Percentiles rank a stretch among this genome's conserved stretches.
These are phyloP conservation scores for Colletotrichum noveboracense DNA, from an alignment of 2,329 filamentous ascomycete species.

Conservation along the genomic window DNA sequence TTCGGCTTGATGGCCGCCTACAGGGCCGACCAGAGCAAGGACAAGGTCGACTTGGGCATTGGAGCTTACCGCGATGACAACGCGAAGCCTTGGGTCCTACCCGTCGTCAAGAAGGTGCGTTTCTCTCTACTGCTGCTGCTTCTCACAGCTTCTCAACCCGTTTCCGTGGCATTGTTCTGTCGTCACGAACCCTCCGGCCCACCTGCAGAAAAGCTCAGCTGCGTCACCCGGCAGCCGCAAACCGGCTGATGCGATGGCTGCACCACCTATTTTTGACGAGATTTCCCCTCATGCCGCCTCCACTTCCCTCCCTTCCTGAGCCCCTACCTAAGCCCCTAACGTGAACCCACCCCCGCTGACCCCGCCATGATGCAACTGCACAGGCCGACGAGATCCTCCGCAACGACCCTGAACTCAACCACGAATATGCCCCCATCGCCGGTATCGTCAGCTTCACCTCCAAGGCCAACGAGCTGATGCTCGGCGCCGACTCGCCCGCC, in stretches of 20 bases:
- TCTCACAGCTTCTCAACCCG: not conserved
- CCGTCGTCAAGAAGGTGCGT: constrained; percentile 92
- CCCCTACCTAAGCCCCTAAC: not conserved
- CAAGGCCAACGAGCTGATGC: constrained; percentile 89
- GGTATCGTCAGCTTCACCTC: constrained; percentile 85
- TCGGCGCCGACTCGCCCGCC: constrained; percentile 81
- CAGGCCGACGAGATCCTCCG: constrained; percentile 91
- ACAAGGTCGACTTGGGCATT: constrained; percentile 92
- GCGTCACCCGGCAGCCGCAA: constrained; percentile 6
- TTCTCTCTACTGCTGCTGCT: not conserved
- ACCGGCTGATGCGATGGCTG: not conserved
- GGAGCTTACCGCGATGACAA: constrained; percentile 95
- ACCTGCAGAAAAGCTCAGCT: not conserved
- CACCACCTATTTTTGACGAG: not conserved
- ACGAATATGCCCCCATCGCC: constrained; percentile 97
- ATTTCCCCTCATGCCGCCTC: not conserved
- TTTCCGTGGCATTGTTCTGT: not conserved
- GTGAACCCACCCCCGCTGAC: constrained; percentile 14
- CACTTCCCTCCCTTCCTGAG: not conserved
- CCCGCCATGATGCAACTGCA: constrained; percentile 22
- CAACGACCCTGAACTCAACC: constrained; percentile 89
- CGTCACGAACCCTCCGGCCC: not conserved
- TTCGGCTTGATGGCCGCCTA: constrained; percentile 93
- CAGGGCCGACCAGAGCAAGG: constrained; percentile 74
- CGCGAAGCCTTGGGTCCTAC: constrained; percentile 96